Conservation (phyloP, 1,284 basidiomycete species). For the Pisolithus thermaeus region DNA sequence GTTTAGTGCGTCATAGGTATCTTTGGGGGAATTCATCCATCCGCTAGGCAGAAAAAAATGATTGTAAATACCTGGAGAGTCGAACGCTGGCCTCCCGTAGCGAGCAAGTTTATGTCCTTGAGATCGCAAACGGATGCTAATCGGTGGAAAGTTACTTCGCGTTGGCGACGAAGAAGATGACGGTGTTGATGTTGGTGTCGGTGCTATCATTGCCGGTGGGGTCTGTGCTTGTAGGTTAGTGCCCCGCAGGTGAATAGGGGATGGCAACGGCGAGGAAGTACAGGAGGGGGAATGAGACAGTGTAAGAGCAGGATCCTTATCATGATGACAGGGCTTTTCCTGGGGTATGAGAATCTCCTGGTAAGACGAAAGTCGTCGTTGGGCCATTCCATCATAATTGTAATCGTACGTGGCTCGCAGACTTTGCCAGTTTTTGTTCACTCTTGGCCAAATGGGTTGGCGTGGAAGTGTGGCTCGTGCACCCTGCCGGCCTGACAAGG, state of each 20-base stretch:
- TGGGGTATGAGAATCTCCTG: not conserved
- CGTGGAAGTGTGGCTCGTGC: not conserved
- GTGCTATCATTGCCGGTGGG: not conserved
- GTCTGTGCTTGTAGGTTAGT: not conserved
- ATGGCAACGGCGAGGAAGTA: not conserved
- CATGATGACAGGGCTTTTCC: not conserved
- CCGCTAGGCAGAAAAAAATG: too few species aligned
- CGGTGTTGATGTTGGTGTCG: not conserved
- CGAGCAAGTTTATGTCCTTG: constrained; percentile 3
- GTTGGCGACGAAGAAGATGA: not conserved
- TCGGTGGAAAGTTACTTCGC: not conserved
- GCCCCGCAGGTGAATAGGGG: constrained; percentile 1
- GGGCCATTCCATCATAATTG: constrained; percentile 3
- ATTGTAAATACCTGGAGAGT: not conserved
- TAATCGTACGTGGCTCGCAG: not conserved
- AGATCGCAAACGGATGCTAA: not conserved
- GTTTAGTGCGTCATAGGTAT: not conserved
- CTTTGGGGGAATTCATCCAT: not conserved
- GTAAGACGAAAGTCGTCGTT: not conserved
- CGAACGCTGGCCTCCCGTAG: not conserved
- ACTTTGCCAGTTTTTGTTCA: not conserved
- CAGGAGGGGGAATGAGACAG: not conserved
- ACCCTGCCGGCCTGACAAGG: too few species aligned
- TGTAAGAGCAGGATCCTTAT: not conserved
- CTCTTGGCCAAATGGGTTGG: not conserved